Percentiles rank a stretch among this genome's conserved stretches.
Conservation (phyloP, 108 stramenopile species). For the Cyclotella atomus region DNA sequence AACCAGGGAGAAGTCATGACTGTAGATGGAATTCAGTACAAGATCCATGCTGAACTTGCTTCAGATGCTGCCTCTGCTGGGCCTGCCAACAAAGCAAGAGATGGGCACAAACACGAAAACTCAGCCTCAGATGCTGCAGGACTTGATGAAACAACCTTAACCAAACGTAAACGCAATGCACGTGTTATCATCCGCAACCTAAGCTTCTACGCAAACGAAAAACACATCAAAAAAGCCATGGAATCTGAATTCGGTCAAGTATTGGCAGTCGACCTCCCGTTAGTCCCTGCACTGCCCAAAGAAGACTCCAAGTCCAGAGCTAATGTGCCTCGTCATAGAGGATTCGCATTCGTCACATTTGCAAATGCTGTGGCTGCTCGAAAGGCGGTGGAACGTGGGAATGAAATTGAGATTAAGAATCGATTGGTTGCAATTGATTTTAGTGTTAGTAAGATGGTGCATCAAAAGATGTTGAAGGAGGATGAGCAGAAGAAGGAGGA, state of each 20-base stretch:
- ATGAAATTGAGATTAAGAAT: conserved; percentile 71
- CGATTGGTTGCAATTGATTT: conserved; percentile 88
- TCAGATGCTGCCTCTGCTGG: conserved; percentile 23
- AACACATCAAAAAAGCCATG: conserved; percentile 67
- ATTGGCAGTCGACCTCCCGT: conserved; percentile 81
- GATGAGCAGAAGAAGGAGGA: conserved; percentile 31
- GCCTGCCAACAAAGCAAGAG: conserved; percentile 14
- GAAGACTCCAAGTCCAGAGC: conserved; percentile 10
- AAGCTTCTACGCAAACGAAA: conserved; percentile 81
- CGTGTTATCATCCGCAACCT: conserved; percentile 92
- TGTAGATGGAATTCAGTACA: conserved; percentile 59
- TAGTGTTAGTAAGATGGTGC: conserved; percentile 72
- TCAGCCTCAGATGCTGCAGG: conserved; percentile 4
- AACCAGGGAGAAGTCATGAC: conserved; percentile 44
- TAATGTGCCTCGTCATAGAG: conserved; percentile 63
- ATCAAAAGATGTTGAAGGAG: conserved; percentile 62
- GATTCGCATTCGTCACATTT: conserved; percentile 95
- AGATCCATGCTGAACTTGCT: conserved; percentile 68
- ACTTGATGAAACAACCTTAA: conserved; percentile 16
- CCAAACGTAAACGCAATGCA: conserved; percentile 62
- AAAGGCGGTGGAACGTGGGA: conserved; percentile 67
- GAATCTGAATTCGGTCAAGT: conserved; percentile 72
- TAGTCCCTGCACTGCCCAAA: conserved; percentile 48
- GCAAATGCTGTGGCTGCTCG: conserved; percentile 42
- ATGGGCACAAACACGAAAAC: not conserved